phyloP scores from a whole-genome alignment of 2,329 filamentous ascomycete species.

The Neonectria punicea region DNA sequence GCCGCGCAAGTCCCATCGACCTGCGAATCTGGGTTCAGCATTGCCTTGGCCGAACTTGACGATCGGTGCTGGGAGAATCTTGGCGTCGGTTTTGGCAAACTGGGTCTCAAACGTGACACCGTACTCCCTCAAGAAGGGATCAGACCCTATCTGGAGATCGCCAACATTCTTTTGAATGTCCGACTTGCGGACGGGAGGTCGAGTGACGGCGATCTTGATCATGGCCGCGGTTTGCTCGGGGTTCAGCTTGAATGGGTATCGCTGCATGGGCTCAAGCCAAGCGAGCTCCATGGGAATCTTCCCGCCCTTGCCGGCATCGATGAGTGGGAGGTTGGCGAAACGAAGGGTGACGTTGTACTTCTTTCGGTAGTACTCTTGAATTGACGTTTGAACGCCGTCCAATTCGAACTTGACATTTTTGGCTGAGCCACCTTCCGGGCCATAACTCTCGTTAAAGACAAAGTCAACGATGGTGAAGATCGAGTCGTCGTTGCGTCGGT shows the following conservation, averaged over 20 bases:
- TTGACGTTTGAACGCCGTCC: slow-evolving; percentile 56
- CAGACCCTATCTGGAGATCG: slow-evolving; percentile 74
- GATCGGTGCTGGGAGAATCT: slow-evolving; percentile 75
- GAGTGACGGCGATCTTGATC: slow-evolving; percentile 93
- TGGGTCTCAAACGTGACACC: slow-evolving; percentile 74
- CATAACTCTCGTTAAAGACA: slow-evolving; percentile 57
- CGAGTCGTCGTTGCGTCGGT: slow-evolving; percentile 57
- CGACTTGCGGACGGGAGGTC: slow-evolving; percentile 73
- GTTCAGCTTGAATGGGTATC: slow-evolving; percentile 71
- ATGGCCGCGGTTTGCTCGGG: slow-evolving; percentile 78
- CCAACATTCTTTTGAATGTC: slow-evolving; percentile 67
- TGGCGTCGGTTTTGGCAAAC: slow-evolving; percentile 76
- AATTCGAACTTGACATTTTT: slow-evolving; percentile 66
- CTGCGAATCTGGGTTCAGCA: slow-evolving; percentile 71
- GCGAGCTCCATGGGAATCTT: slow-evolving; percentile 72
- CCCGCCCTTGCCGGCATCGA: slow-evolving; percentile 65
- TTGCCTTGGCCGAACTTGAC: slow-evolving; percentile 72
- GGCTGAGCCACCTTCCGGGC: slow-evolving; percentile 58
- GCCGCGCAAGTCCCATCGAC: slow-evolving; percentile 88
- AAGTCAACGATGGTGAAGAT: slow-evolving; percentile 64
- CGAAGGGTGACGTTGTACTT: slow-evolving; percentile 64
- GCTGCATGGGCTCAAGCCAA: slow-evolving; percentile 63
- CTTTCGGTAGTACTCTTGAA: slow-evolving; percentile 66
- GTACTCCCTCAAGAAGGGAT: slow-evolving; percentile 77
- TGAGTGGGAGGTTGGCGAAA: slow-evolving; percentile 63